These are phyloP conservation scores for Cinchona pubescens DNA, from an alignment of 257 asterid species.

Conservation along the genomic window DNA sequence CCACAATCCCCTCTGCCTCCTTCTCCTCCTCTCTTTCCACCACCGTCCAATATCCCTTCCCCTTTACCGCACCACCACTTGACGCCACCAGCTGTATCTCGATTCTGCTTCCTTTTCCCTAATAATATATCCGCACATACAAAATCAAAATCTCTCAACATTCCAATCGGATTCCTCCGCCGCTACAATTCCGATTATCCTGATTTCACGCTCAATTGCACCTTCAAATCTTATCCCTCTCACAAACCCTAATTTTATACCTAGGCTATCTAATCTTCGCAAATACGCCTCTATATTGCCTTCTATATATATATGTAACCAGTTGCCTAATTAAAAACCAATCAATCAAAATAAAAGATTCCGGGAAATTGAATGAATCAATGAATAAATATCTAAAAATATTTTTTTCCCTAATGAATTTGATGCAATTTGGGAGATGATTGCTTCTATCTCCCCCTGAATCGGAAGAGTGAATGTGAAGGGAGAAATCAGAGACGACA, in stretches of 20 bases:
- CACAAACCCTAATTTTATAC: constrained; percentile 27
- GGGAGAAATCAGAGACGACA: constrained; percentile 20
- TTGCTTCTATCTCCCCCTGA: constrained; percentile 29
- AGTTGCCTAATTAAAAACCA: constrained; percentile 9
- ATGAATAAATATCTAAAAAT: constrained; percentile 2
- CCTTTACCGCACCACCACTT: constrained; percentile 12
- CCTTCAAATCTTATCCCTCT: constrained; percentile 10
- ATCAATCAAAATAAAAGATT: constrained; percentile 9
- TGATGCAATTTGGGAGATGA: neutral
- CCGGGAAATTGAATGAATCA: constrained; percentile 12
- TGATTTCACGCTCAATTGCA: constrained; percentile 10
- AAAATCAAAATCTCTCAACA: constrained; percentile 22
- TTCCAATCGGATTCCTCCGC: constrained; percentile 27
- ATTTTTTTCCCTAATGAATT: neutral
- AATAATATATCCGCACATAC: neutral
- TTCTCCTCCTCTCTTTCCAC: neutral
- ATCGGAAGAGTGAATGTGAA: constrained; percentile 37
- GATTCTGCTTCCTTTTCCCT: constrained; percentile 5
- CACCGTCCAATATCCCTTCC: neutral
- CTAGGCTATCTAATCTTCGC: constrained; percentile 13
- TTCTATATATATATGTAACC: neutral
- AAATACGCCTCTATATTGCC: constrained; percentile 6
- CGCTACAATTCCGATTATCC: constrained; percentile 18
- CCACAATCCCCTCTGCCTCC: constrained; percentile 22
- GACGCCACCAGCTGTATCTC: constrained; percentile 1